Percentiles rank a stretch among this genome's conserved stretches.
Conservation (phyloP, 805 yeast genomes). For the Clavispora vitiphila region DNA sequence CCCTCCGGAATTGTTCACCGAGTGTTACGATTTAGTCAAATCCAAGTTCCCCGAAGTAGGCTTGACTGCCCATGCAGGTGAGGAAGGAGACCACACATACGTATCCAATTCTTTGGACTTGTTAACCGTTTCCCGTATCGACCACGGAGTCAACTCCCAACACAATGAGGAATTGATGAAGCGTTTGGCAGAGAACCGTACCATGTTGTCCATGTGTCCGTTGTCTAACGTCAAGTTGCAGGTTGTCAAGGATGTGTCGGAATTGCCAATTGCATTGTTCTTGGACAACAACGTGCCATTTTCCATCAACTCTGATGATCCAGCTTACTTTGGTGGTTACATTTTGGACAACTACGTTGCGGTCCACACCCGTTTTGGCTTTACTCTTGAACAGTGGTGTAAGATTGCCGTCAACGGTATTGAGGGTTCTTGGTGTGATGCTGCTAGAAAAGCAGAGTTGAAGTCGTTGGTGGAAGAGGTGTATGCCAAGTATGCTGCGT, state of each 20-base stretch:
- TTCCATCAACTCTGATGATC: conserved; percentile 58
- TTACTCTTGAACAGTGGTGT: conserved; percentile 57
- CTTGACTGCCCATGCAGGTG: conserved; percentile 86
- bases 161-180: conserved; percentile 50
- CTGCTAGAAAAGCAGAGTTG: conserved; percentile 50
- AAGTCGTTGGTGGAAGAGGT: conserved; percentile 40
- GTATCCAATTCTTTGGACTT: conserved; percentile 54
- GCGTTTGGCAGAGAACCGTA: conserved; percentile 50
- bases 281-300: conserved; percentile 63
- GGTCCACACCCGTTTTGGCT: conserved; percentile 62
- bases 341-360: conserved; percentile 68
- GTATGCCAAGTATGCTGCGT: conserved; percentile 29
- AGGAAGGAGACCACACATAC: conserved; percentile 76
- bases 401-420: conserved; percentile 61
- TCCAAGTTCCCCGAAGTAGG: conserved; percentile 48
- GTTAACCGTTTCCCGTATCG: conserved; percentile 58
- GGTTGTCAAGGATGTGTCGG: conserved; percentile 62
- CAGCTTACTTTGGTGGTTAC: conserved; percentile 78
- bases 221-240: conserved; percentile 70
- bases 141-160: conserved; percentile 70
- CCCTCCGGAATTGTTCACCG: conserved; percentile 66
- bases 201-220: conserved; percentile 71
- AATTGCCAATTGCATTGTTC: conserved; percentile 61
- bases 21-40: conserved; percentile 52
- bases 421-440: conserved; percentile 67